Conservation (phyloP, 1,284 basidiomycete genomes). For the Cutaneotrichosporon spelunceum region DNA sequence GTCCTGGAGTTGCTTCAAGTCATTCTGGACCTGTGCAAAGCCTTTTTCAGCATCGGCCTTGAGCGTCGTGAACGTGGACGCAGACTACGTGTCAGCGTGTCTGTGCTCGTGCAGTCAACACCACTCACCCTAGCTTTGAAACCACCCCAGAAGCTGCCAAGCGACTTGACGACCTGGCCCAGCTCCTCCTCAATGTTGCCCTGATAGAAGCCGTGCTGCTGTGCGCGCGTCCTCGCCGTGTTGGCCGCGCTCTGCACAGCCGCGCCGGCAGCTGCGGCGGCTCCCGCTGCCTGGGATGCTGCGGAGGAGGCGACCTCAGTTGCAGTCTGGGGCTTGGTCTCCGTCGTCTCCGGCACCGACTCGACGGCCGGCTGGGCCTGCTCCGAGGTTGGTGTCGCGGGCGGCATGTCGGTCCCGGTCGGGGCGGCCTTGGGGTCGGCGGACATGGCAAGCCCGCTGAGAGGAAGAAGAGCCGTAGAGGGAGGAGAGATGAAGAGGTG, state of each 20-base stretch:
- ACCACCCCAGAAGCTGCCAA: slow-evolving; percentile 78
- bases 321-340: background rate
- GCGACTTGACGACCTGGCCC: slow-evolving; percentile 73
- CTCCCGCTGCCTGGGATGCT: slow-evolving; percentile 2
- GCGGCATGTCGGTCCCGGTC: background rate
- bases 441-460: slow-evolving; percentile 1
- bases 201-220: slow-evolving; percentile 44
- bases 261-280: background rate
- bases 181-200: slow-evolving; percentile 76
- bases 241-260: slow-evolving; percentile 4
- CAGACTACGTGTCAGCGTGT: slow-evolving; percentile 58
- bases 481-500: background rate
- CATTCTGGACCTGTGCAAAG: slow-evolving; percentile 76
- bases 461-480: background rate
- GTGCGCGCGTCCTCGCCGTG: slow-evolving; percentile 4
- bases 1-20: slow-evolving; percentile 56
- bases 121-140: slow-evolving; percentile 74
- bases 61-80: slow-evolving; percentile 65
- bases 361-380: background rate
- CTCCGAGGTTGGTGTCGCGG: background rate
- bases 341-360: background rate
- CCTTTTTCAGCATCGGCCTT: slow-evolving; percentile 73
- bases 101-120: background rate
- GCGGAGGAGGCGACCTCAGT: background rate
- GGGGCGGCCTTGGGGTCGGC: background rate